Evolutionary conservation across 202 grass and related monocot genomes (phyloP).

Genomic region (Panicum virgatum): DNA sequence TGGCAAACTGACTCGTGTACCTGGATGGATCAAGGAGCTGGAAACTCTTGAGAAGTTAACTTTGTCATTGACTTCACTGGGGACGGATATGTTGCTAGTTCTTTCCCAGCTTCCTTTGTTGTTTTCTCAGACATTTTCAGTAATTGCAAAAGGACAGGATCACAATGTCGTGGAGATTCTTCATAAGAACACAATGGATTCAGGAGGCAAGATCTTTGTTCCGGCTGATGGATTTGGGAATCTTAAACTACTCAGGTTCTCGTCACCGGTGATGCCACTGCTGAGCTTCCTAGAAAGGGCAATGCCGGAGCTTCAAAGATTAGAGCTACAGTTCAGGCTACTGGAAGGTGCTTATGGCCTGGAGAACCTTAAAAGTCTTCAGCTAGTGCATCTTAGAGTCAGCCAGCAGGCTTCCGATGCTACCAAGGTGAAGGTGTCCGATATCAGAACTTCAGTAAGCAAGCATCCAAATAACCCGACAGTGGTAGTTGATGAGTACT

Average conservation of each 20-base stretch:
- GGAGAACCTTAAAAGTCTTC: neutral
- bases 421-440: neutral
- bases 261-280: neutral
- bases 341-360: neutral
- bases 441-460: neutral
- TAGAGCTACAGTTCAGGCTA: neutral
- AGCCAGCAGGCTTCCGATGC: neutral
- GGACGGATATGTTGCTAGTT: neutral
- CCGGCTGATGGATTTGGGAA: neutral
- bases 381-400: neutral
- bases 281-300: constrained; percentile 4
- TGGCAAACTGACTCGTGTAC: neutral
- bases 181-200: neutral
- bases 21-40: neutral
- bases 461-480: neutral
- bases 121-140: neutral
- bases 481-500: constrained; percentile 22
- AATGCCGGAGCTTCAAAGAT: constrained; percentile 2
- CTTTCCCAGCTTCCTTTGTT: neutral
- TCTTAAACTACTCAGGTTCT: neutral
- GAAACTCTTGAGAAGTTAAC: constrained; percentile 12
- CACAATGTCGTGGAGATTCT: neutral
- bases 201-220: neutral
- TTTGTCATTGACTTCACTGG: neutral
- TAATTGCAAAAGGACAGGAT: neutral